Evolutionary conservation across 1,284 basidiomycete genomes (phyloP).

Genomic region (Ganoderma meredithae): DNA sequence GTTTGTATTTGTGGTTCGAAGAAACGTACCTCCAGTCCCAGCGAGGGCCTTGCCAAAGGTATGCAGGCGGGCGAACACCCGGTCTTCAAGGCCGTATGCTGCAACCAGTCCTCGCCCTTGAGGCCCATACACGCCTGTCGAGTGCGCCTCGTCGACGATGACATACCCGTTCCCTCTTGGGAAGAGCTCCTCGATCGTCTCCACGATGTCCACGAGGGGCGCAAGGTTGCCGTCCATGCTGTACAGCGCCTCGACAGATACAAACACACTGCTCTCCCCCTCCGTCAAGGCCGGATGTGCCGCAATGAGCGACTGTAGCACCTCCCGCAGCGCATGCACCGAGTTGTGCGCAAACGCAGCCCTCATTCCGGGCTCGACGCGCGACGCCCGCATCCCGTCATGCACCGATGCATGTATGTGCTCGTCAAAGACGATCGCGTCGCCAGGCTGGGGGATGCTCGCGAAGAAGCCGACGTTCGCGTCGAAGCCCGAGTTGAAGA

Average conservation of each 20-base stretch:
- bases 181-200: constrained; percentile 63
- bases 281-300: constrained; percentile 46
- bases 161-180: constrained; percentile 71
- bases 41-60: constrained; percentile 79
- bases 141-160: constrained; percentile 91
- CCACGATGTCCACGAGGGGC: constrained; percentile 73
- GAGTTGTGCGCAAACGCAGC: constrained; percentile 81
- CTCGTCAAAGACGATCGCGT: constrained; percentile 87
- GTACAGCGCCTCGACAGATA: constrained; percentile 92
- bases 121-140: constrained; percentile 83
- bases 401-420: constrained; percentile 94
- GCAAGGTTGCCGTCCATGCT: constrained; percentile 96
- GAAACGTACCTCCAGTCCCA: constrained; percentile 87
- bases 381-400: constrained; percentile 84
- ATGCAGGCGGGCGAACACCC: constrained; percentile 70
- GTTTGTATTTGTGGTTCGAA: too few species aligned
- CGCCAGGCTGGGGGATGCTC: constrained; percentile 80
- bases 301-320: constrained; percentile 50
- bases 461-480: constrained; percentile 93
- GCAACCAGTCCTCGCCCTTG: constrained; percentile 78
- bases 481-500: constrained; percentile 97
- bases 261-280: constrained; percentile 61
- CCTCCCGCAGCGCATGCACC: constrained; percentile 53
- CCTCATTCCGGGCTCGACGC: constrained; percentile 50
- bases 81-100: constrained; percentile 65